Conservation (phyloP, 164 flowering plant genomes). For the Santalum album region DNA sequence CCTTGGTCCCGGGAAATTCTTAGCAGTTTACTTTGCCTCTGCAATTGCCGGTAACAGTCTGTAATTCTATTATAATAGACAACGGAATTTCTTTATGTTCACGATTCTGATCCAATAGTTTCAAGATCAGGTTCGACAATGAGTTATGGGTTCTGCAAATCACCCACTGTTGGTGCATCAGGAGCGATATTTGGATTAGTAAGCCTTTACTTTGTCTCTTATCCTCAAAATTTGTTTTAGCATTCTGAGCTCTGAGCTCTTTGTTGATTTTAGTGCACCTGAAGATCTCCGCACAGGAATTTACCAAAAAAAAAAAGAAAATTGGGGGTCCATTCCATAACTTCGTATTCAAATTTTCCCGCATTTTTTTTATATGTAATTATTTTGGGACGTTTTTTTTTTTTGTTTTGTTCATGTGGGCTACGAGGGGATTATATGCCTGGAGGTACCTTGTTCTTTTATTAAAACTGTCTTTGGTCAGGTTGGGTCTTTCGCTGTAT, state of each 20-base stretch:
- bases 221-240: background rate
- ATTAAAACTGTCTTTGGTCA: conserved; percentile 18
- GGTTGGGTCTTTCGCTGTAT: conserved; percentile 83
- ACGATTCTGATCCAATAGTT: conserved; percentile 11
- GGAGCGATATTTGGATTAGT: conserved; percentile 96
- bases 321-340: background rate
- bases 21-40: conserved; percentile 67
- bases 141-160: conserved; percentile 70
- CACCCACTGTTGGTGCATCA: conserved; percentile 89
- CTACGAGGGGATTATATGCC: background rate
- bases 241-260: background rate
- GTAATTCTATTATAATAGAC: conserved; percentile 10
- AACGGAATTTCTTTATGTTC: conserved; percentile 13
- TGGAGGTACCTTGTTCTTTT: background rate
- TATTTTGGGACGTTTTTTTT: background rate
- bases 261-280: background rate
- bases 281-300: background rate
- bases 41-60: conserved; percentile 71
- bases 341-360: too few relatives aligned
- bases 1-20: conserved; percentile 65
- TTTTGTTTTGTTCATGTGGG: conserved; percentile 3
- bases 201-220: conserved; percentile 15
- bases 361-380: too few relatives aligned
- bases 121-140: conserved; percentile 56
- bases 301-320: too few relatives aligned